phyloP scores from a whole-genome alignment of 805 yeast species.

The Saturnispora halmiae region DNA sequence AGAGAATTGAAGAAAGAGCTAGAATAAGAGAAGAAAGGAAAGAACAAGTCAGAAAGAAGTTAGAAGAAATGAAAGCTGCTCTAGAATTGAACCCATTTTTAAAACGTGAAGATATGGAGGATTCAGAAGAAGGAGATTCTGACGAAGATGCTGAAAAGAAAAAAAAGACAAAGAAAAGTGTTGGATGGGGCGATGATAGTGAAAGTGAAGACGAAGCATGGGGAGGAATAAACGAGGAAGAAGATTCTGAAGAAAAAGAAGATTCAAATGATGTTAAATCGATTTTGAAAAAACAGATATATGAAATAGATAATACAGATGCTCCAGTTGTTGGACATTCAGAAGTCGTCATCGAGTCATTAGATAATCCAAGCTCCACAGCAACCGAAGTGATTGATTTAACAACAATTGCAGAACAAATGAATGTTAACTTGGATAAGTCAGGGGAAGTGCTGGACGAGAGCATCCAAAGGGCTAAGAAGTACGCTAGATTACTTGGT shows the following conservation, averaged over 20 bases:
- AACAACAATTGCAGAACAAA: conserved; percentile 43
- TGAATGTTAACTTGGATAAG: conserved; percentile 61
- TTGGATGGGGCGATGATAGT: conserved; percentile 17
- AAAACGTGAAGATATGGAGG: conserved; percentile 18
- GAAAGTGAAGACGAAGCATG: conserved; percentile 26
- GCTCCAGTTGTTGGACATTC: conserved; percentile 38
- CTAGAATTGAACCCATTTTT: conserved; percentile 16
- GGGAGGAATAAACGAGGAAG: conserved; percentile 32
- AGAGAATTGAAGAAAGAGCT: conserved; percentile 68
- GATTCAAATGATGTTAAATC: conserved; percentile 26
- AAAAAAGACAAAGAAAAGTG: conserved; percentile 8
- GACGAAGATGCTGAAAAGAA: conserved; percentile 27
- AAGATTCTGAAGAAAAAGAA: conserved; percentile 15
- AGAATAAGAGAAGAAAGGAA: conserved; percentile 62
- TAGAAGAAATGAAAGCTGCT: conserved; percentile 42
- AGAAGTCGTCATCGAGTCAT: conserved; percentile 47
- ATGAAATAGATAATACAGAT: conserved; percentile 29
- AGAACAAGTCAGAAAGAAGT: conserved; percentile 52
- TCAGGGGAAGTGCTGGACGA: conserved; percentile 63
- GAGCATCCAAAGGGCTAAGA: conserved; percentile 70
- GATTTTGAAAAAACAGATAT: conserved; percentile 37
- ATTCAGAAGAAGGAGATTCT: conserved; percentile 29
- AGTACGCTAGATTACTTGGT: conserved; percentile 66
- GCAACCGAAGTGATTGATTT: conserved; percentile 22
- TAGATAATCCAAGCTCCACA: conserved; percentile 36